Conservation (phyloP, 2,329 filamentous ascomycete genomes). For the Hypoxylon sp. region DNA sequence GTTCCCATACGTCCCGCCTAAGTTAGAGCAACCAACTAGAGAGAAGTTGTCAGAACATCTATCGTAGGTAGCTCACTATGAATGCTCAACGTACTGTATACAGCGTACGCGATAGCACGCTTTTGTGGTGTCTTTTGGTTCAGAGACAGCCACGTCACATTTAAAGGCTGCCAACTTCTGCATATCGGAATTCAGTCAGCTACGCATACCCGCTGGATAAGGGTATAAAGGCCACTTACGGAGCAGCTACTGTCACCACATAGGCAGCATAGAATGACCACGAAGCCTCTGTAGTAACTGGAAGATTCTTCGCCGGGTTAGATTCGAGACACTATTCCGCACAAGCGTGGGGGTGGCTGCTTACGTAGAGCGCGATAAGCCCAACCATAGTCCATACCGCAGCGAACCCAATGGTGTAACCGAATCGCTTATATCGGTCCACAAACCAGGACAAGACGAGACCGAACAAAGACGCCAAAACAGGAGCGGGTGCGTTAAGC, state of each 20-base stretch:
- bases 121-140: slow-evolving; percentile 46
- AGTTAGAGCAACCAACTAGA: slow-evolving; percentile 45
- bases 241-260: slow-evolving; percentile 41
- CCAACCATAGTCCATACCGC: slow-evolving; percentile 44
- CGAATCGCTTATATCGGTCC: slow-evolving; percentile 45
- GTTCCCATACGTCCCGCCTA: slow-evolving; percentile 47
- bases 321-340: not conserved
- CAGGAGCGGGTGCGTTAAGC: slow-evolving; percentile 42
- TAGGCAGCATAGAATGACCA: slow-evolving; percentile 48
- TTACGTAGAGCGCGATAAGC: slow-evolving; percentile 46
- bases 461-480: slow-evolving; percentile 39
- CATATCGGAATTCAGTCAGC: slow-evolving; percentile 1
- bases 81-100: slow-evolving; percentile 39
- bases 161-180: slow-evolving; percentile 45
- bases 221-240: slow-evolving; percentile 25
- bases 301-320: slow-evolving; percentile 37
- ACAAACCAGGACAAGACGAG: slow-evolving; percentile 39
- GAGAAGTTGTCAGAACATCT: slow-evolving; percentile 10
- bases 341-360: not conserved
- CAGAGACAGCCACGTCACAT: slow-evolving; percentile 45
- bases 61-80: not conserved
- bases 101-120: slow-evolving; percentile 44
- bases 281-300: slow-evolving; percentile 41
- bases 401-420: slow-evolving; percentile 42
- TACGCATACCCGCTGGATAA: not conserved